Evolutionary conservation across 345 rosid genomes (phyloP), one percentile per base, ranked within the genome.

Genomic region (Viola odorata): DNA sequence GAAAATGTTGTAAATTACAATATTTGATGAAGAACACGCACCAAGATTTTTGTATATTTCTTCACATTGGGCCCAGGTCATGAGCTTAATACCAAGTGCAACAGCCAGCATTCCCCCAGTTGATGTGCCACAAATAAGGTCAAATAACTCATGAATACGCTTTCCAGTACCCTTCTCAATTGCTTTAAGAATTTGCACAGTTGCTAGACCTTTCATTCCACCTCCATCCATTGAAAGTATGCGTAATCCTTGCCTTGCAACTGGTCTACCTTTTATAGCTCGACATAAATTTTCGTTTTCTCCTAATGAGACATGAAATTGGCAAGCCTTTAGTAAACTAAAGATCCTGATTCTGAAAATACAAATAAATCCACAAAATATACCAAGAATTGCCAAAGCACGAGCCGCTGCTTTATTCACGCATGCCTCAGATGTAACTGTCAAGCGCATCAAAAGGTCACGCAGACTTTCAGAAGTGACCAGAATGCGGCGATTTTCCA

Each of bases 181-280:
- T 78, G 86, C 95, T 77, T 91, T 90, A 78, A 94, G 97, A 72
- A 94, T 79, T 84, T 84, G 92, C 63, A 94, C 99, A 50, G 99
- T 94, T 36, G 92, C 97, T 66, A 94, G 82, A 66, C 97, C 97
- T 81, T 94, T 94, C 97, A 94, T 94, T 75, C 99, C 99, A 75
- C 99, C 99, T 44, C 99, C 97, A 77, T 94, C 99, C 99, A 94
- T 94, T 50, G 99, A 72, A 58, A 94, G 97, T 75, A 94, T 94
- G 53, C 99, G 92, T 68, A 90, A 70, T 57, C 99, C 99, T 77
- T 88, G 91, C 77, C 85, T 90, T 53, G 97, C 83, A 58, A 89
- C 85, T 64, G 74, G 91, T 69, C 97, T 86, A 73, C 95, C 99
- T 73, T 76, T 88, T 69, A 88, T 81, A 69, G 97, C 85, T 61